Evolutionary conservation across 2,329 filamentous ascomycete species (phyloP), one percentile per base, ranked within the genome.

Genomic region (Coniella lustricola): DNA sequence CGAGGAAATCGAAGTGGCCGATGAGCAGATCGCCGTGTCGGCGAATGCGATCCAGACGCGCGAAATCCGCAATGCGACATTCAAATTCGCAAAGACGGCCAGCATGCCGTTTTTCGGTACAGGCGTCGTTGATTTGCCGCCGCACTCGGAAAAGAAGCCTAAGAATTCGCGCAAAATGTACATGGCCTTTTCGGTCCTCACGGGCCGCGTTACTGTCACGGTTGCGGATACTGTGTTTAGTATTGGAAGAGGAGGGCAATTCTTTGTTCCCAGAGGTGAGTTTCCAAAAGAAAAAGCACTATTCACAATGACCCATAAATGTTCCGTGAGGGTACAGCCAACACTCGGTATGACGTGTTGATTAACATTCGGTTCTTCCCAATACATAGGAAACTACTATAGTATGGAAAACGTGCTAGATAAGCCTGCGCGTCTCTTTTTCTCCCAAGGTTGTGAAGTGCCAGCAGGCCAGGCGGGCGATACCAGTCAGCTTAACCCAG

Each of bases 91-190:
- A 31, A 97, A 96, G 71, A 85, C 91, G 52, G 77, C 94, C 49
- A 87, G 82, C 22, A 73, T 87, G 53, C 82, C 85, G 0, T 97
- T 95, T 66, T 88, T 97, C 65, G 90, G 90, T 31, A 85, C 86
- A 9, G 93, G 93, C 14, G 78, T 97, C 45, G 87, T 98, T 33
- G 91, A 97, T 59, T 71, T 98, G 44, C 87, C 89, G 5, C 84
- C 88, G 0, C 84, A 85, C 2, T 82, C 87, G 29, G 81, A 86
- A 62, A 98, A 98, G 73, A 81, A 84, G 57, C 80, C 84, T 42
- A 97, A 97, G 75, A 97, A 96, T 67, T 86, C 87, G 32, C 79
- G 91, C 54, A 90, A 87, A 70, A 97, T 96, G 88, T 90, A 96
- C 62, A 93, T 98, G 85, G 84, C 87, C 1, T 97, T 97, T 66